Conservation (phyloP, 2,329 filamentous ascomycete species). For the Fusarium virguliforme region DNA sequence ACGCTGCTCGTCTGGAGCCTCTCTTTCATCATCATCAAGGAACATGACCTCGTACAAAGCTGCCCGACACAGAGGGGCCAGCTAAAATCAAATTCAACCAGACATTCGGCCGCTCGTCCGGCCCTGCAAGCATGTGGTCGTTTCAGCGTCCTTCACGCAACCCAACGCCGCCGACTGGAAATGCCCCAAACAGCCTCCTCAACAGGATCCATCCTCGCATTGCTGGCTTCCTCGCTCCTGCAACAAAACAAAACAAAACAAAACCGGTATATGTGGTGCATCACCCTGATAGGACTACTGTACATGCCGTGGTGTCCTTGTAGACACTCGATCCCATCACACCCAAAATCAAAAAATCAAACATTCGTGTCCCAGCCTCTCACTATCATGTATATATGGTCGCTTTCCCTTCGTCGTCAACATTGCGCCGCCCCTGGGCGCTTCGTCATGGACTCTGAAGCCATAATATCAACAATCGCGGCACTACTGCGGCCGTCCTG, state of each 20-base stretch:
- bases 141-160: conserved; percentile 19
- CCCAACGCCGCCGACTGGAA: conserved; percentile 44
- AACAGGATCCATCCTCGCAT: conserved; percentile 25
- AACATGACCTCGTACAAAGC: conserved; percentile 25
- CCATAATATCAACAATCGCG: conserved; percentile 24
- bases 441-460: conserved; percentile 43
- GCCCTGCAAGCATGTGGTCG: conserved; percentile 22
- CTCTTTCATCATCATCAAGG: conserved; percentile 15
- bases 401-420: not conserved
- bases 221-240: conserved; percentile 19
- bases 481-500: conserved; percentile 50
- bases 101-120: conserved; percentile 11
- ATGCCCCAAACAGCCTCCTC: conserved; percentile 35
- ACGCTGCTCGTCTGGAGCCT: conserved; percentile 22
- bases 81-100: conserved; percentile 20
- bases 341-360: conserved; percentile 42
- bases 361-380: not conserved
- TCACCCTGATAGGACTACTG: conserved; percentile 28
- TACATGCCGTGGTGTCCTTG: conserved; percentile 23
- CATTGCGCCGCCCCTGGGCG: conserved; percentile 22
- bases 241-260: conserved; percentile 27
- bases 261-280: conserved; percentile 26
- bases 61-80: conserved; percentile 18
- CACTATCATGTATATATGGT: conserved; percentile 1
- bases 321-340: conserved; percentile 20